Base-by-base conservation (phyloP, 371 early-diverging fungal species). In the Circinella minor region DNA sequence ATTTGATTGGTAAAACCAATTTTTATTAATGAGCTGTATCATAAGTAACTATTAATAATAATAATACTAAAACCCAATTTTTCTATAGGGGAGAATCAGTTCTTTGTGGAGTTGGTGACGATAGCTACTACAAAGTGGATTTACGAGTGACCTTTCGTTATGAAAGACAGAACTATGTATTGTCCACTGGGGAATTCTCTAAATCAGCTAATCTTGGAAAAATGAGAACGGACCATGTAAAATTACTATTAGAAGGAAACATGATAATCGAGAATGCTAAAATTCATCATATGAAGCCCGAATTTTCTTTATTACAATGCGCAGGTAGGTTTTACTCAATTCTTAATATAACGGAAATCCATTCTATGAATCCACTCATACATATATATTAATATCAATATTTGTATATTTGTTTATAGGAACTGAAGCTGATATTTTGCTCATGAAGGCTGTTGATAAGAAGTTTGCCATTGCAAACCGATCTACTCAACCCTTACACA, bases 111-210 rank as follows among this genome's bases (percentile, higher is more conserved):
- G 51, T 51, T 51, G 51, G 51, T 51, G 51, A 51, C 51, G 51
- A 51, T 51, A 51, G 51, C 51, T 51, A 51, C 51, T 51, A 51
- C 51, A 51, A 51, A 51, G 51, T 51, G 51, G 51, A 51, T 51
- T 15, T 51, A 51, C 1, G 51, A 51, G 51, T 51, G 51, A 51
- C 14, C 51, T 51, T 51, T n/a, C n/a, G 51, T 51, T 6, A 51
- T n/a, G 51, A 51, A 51, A 51, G 6, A 51, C 51, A 51, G 51
- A 51, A 51, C 7, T 51, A 51, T 51, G 51, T 51, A 51, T 51
- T 51, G 51, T 51, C 51, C 51, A 51, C 51, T 51, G 51, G 51
- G 7, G 51, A 51, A 51, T 51, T 51, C 51, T 51, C 4, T 51
- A 51, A 51, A 51, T 51, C 51, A 51, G 51, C 51, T 51, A 51